Conservation (phyloP, 2,329 filamentous ascomycete genomes). For the Neopestalotiopsis clavispora region DNA sequence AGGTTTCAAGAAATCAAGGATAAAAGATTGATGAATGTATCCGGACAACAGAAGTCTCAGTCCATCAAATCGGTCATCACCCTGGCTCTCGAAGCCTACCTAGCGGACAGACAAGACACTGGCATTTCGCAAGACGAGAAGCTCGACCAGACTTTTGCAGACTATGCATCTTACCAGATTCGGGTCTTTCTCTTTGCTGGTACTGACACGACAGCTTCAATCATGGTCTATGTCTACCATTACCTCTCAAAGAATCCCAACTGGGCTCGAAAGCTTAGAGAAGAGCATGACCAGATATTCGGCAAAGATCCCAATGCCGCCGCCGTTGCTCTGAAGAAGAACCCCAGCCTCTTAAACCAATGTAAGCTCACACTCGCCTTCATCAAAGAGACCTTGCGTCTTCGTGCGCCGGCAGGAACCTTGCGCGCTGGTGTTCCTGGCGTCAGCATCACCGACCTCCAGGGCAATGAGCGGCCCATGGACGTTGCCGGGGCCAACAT, state of each 20-base stretch:
- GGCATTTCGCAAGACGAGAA: background rate
- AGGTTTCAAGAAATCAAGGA: constrained; percentile 19
- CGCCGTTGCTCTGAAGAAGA: background rate
- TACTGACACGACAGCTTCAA: background rate
- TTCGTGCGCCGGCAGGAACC: constrained; percentile 17
- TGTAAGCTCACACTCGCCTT: background rate
- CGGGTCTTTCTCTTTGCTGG: constrained; percentile 18
- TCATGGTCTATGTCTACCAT: background rate
- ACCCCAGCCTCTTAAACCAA: background rate
- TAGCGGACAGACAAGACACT: background rate
- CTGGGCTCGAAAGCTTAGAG: background rate
- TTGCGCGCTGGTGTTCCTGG: constrained; percentile 12
- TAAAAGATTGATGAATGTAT: background rate
- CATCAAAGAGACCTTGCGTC: constrained; percentile 22
- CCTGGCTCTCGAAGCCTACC: constrained; percentile 22
- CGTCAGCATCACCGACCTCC: constrained; percentile 11
- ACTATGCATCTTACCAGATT: constrained; percentile 17
- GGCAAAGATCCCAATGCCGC: background rate
- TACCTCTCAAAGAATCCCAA: background rate
- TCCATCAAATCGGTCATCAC: constrained; percentile 19
- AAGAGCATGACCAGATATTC: background rate
- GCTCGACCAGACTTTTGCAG: constrained; percentile 16
- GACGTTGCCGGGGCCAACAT: background rate
- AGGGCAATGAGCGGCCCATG: constrained; percentile 15
- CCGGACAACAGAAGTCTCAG: constrained; percentile 4